These are phyloP conservation scores for Schrenkiella parvula DNA, from an alignment of 345 rosid species.

Conservation along the genomic window DNA sequence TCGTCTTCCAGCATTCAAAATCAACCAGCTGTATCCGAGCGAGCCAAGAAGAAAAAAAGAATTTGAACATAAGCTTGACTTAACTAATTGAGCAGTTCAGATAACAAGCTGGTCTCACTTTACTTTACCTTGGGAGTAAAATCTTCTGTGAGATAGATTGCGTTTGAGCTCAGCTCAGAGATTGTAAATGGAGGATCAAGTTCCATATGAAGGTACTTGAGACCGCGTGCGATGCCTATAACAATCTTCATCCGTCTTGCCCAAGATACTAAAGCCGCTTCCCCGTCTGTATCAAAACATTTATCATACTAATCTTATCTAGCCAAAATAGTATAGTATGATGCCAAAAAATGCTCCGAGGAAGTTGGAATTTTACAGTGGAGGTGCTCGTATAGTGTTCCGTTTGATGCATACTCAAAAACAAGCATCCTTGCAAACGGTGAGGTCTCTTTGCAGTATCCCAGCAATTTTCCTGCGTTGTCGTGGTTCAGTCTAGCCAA, in stretches of 20 bases:
- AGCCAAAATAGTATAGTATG: background rate
- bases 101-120: background rate
- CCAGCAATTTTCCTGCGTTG: constrained; percentile 74
- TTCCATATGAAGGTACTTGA: constrained; percentile 84
- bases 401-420: constrained; percentile 91
- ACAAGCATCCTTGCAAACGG: constrained; percentile 95
- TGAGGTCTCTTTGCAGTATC: constrained; percentile 75
- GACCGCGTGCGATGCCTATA: constrained; percentile 79
- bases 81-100: constrained; percentile 4
- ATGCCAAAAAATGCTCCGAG: constrained; percentile 2
- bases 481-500: constrained; percentile 87
- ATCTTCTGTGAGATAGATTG: constrained; percentile 94
- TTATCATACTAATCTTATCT: background rate
- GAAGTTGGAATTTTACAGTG: constrained; percentile 62
- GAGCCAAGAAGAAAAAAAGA: background rate
- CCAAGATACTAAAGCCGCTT: constrained; percentile 86
- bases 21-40: constrained; percentile 71
- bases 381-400: constrained; percentile 90
- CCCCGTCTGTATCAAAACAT: constrained; percentile 63
- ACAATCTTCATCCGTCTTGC: constrained; percentile 84
- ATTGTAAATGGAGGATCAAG: constrained; percentile 88
- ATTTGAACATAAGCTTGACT: background rate
- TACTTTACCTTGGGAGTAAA: constrained; percentile 82
- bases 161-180: constrained; percentile 82
- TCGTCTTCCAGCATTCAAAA: constrained; percentile 95